Evolutionary conservation across 1,284 basidiomycete species (phyloP), one percentile per base, ranked within the genome.

Genomic region (Takashimella tepidaria): DNA sequence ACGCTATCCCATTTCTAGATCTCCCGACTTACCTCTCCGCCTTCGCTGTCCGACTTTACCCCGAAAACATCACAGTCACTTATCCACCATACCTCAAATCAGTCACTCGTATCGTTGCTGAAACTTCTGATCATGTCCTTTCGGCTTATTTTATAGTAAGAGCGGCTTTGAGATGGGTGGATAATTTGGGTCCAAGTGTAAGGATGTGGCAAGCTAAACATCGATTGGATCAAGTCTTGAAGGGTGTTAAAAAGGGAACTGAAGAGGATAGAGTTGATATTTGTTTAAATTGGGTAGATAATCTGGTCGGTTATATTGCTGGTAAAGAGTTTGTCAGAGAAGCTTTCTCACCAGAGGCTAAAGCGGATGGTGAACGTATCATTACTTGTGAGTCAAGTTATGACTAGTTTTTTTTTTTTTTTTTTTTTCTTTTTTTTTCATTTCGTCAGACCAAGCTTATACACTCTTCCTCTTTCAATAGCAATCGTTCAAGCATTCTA

Each of bases 401-500:
- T 41, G 16, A 31, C 10, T 16, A 37, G 31, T 8, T 37, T 8
- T 37, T 37, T 37, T 37, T 8, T n/a, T n/a, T n/a, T n/a, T n/a
- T n/a, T n/a, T n/a, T n/a, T n/a, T n/a, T n/a, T n/a, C n/a, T n/a
- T n/a, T n/a, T n/a, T n/a, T n/a, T n/a, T n/a, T n/a, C n/a, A n/a
- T n/a, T n/a, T n/a, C n/a, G n/a, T n/a, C n/a, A n/a, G n/a, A n/a
- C n/a, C n/a, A n/a, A n/a, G n/a, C n/a, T n/a, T n/a, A n/a, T n/a
- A n/a, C n/a, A n/a, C n/a, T n/a, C n/a, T n/a, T n/a, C 31, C 16
- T 37, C 31, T 37, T 37, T 37, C 31, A 16, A 16, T 57, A 84
- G 87, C 87, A 52, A 89, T 97, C 62, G 84, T 98, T 54, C 73
- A 81, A 19, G 81, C 91, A 0, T 98, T 98, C 81, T 86, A 92